Conservation (phyloP, 257 asterid genomes). For the Solanum clarkiae region DNA sequence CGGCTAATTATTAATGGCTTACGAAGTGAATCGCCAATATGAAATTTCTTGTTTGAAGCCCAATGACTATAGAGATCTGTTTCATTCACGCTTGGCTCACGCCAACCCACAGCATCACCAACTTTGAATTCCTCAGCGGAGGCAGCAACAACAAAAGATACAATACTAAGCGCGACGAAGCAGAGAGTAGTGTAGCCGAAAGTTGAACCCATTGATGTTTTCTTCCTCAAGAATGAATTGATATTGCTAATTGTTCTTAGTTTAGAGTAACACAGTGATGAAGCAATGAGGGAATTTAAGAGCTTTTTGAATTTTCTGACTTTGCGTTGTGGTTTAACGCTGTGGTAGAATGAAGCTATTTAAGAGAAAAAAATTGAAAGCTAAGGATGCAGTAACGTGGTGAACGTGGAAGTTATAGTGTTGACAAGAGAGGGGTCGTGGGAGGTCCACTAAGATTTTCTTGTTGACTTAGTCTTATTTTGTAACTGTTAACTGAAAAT, state of each 20-base stretch:
- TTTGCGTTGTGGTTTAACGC: neutral
- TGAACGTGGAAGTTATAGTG: conserved; percentile 25
- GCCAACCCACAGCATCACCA: conserved; percentile 54
- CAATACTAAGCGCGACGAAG: neutral
- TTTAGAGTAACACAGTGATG: neutral
- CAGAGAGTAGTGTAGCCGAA: neutral
- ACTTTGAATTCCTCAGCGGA: conserved; percentile 56
- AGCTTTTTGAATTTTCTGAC: neutral
- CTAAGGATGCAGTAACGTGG: neutral
- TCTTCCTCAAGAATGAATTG: neutral
- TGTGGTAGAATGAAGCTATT: neutral
- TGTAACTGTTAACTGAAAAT: neutral
- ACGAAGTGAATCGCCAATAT: conserved; percentile 62
- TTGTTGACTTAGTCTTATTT: conserved; percentile 4
- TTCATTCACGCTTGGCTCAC: conserved; percentile 24
- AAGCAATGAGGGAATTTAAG: neutral
- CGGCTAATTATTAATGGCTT: conserved; percentile 4
- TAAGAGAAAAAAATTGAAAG: neutral
- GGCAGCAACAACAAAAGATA: conserved; percentile 9
- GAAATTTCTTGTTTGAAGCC: conserved; percentile 39
- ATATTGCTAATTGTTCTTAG: neutral
- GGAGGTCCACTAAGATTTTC: neutral
- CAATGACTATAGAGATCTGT: conserved; percentile 38
- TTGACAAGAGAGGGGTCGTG: conserved; percentile 7
- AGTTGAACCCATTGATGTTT: conserved; percentile 10